Conservation (phyloP, 495 filamentous ascomycete species). For the Penicillium salamii region DNA sequence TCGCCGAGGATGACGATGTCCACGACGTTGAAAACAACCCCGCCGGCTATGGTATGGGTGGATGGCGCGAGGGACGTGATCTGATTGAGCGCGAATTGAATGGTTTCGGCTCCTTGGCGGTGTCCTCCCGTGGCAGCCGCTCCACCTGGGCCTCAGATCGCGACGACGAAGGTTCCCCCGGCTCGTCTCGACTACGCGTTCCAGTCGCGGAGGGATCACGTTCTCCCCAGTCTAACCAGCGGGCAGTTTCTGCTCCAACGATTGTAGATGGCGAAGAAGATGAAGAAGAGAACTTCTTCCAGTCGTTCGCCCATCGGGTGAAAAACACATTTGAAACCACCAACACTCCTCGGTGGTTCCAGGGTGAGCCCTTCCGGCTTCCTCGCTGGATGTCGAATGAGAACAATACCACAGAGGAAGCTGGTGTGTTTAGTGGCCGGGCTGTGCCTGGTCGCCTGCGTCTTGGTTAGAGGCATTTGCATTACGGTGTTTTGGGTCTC, state of each 20-base stretch:
- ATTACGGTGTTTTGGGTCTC: constrained; percentile 23
- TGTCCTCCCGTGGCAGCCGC: constrained; percentile 33
- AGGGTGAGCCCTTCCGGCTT: constrained; percentile 64
- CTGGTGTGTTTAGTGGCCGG: constrained; percentile 54
- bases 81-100: constrained; percentile 87
- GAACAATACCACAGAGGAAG: constrained; percentile 35
- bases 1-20: constrained; percentile 67
- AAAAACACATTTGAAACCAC: constrained; percentile 87
- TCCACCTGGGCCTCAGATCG: constrained; percentile 31
- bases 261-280: constrained; percentile 53
- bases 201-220: constrained; percentile 26
- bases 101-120: constrained; percentile 53
- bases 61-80: constrained; percentile 91
- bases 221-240: constrained; percentile 26
- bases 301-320: constrained; percentile 77
- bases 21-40: constrained; percentile 64
- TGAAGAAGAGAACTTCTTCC: constrained; percentile 78
- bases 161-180: constrained; percentile 22
- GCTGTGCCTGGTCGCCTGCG: constrained; percentile 47
- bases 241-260: constrained; percentile 27
- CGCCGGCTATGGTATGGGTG: constrained; percentile 68
- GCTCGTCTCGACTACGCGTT: constrained; percentile 32
- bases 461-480: constrained; percentile 18
- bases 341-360: constrained; percentile 77
- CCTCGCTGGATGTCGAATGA: constrained; percentile 74